Evolutionary conservation across 2,329 filamentous ascomycete species (phyloP).

Genomic region (Claviceps monticola): DNA sequence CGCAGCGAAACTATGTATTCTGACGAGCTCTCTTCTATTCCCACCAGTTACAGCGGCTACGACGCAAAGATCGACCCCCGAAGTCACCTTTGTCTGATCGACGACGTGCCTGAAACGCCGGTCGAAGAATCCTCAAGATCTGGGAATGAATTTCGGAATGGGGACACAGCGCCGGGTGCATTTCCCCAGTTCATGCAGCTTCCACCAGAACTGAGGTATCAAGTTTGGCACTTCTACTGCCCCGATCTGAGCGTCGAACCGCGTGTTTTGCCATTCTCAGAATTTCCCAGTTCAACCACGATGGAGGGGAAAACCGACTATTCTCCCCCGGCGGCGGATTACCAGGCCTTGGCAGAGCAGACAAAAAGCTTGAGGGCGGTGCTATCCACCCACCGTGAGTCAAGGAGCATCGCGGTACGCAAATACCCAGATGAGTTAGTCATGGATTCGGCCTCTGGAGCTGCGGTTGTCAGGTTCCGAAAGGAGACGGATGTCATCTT

Average conservation of each 20-base stretch:
- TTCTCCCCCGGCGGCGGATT: conserved; percentile 11
- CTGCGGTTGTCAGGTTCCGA: conserved; percentile 17
- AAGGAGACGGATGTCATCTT: conserved; percentile 18
- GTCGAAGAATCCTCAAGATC: background rate
- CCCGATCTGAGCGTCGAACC: conserved; percentile 12
- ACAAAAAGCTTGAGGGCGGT: conserved; percentile 17
- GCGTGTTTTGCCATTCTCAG: conserved; percentile 10
- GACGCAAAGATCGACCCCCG: background rate
- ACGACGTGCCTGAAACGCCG: conserved; percentile 7
- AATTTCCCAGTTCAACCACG: background rate
- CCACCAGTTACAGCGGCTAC: conserved; percentile 1
- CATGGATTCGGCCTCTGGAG: conserved; percentile 13
- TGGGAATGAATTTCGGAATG: no score
- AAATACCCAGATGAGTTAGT: conserved; percentile 8
- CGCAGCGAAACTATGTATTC: background rate
- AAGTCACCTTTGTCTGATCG: conserved; percentile 1
- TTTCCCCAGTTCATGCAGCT: conserved; percentile 16
- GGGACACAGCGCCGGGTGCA: background rate
- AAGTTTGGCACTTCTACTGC: conserved; percentile 21
- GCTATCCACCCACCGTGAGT: conserved; percentile 15
- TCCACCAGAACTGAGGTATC: conserved; percentile 21
- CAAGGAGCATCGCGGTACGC: background rate
- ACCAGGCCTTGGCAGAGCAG: conserved; percentile 13
- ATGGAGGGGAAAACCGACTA: conserved; percentile 5
- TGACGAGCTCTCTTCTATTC: background rate